These are phyloP conservation scores for Perkinsus marinus DNA, from an alignment of 169 alveolate species.

Conservation along the genomic window DNA sequence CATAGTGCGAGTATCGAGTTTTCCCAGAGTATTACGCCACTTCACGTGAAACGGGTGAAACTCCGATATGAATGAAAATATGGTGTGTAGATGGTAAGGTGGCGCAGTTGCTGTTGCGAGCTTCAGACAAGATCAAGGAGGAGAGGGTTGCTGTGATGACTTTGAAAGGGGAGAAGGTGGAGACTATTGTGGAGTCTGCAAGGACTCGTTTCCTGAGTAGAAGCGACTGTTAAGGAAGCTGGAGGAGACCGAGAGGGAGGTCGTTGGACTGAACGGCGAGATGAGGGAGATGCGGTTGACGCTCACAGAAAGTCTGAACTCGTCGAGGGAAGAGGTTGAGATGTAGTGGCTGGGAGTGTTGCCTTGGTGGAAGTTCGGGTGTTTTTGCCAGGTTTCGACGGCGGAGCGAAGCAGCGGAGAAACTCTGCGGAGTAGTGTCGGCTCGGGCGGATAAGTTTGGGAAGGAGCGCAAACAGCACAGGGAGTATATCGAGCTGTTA, in stretches of 20 bases:
- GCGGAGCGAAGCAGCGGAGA: not conserved
- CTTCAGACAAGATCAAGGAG: not conserved
- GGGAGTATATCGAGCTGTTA: not conserved
- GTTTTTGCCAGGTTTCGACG: not conserved
- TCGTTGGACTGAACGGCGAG: not conserved
- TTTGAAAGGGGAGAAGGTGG: not conserved
- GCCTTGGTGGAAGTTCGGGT: not conserved
- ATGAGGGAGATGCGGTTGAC: not conserved
- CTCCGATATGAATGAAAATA: no score
- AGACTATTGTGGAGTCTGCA: no score
- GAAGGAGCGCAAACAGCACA: not conserved
- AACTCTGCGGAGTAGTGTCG: not conserved
- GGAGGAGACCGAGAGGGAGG: not conserved
- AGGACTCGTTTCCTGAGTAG: not conserved
- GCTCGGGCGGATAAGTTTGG: not conserved
- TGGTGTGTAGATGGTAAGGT: no score
- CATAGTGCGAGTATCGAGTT: no score
- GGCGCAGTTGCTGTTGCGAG: not conserved
- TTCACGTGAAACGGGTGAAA: no score
- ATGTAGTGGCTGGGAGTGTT: not conserved
- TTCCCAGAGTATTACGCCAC: no score
- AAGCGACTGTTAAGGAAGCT: not conserved
- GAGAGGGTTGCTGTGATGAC: not conserved
- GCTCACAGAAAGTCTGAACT: not conserved
- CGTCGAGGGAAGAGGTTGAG: not conserved